A percentile compares a stretch with the other conserved stretches of the same genome.
phyloP scores from a whole-genome alignment of 192 early-diverging fungal species.

The Entrophospora sp. region DNA sequence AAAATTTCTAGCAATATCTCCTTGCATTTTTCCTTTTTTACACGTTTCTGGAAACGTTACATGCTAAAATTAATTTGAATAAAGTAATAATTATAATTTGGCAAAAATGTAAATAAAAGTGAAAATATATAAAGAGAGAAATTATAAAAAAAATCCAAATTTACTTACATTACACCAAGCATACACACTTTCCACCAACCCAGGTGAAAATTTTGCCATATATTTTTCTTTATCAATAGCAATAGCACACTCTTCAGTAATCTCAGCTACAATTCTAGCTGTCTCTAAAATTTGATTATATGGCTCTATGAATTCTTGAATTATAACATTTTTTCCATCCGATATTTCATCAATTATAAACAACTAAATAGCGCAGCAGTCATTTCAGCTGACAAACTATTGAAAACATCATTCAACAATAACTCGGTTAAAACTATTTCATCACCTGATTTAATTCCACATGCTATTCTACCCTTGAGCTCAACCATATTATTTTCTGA shows the following conservation, averaged over 20 bases:
- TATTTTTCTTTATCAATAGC: constrained; percentile 82
- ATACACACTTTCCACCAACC: constrained; percentile 92
- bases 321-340: constrained; percentile 36
- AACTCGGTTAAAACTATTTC: constrained; percentile 88
- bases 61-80: constrained; percentile 46
- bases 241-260: constrained; percentile 84
- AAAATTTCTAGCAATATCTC: constrained; percentile 83
- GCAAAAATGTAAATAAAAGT: neutral
- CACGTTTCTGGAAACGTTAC: constrained; percentile 92
- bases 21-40: constrained; percentile 89
- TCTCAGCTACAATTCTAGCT: constrained; percentile 74
- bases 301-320: constrained; percentile 69
- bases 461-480: constrained; percentile 91
- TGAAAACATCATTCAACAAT: constrained; percentile 89
- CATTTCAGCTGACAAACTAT: constrained; percentile 76
- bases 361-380: constrained; percentile 78
- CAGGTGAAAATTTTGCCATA: constrained; percentile 70
- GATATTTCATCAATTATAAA: constrained; percentile 78
- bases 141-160: neutral
- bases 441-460: constrained; percentile 86
- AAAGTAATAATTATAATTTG: too few species aligned
- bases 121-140: neutral
- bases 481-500: constrained; percentile 72
- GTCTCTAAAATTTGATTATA: constrained; percentile 75
- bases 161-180: constrained; percentile 65